Evolutionary conservation across 2,329 filamentous ascomycete genomes (phyloP).

Genomic region (Fusarium sp.): DNA sequence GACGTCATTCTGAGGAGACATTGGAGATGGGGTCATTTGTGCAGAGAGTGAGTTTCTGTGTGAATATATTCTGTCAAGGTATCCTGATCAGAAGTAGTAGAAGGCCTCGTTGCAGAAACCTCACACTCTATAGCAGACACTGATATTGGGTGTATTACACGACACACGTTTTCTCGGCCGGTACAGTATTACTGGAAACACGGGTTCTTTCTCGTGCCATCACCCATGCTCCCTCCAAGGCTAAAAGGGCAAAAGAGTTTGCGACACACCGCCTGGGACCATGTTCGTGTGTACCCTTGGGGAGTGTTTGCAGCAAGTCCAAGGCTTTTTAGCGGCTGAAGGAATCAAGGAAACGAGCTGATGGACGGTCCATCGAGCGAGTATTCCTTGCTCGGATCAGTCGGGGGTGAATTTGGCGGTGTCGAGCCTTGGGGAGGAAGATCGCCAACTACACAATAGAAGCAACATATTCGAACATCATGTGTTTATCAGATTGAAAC

Average conservation of each 20-base stretch:
- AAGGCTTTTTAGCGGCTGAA: slow-evolving; percentile 38
- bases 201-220: slow-evolving; percentile 36
- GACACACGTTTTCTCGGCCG: slow-evolving; percentile 41
- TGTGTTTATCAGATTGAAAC: neutral
- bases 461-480: neutral
- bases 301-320: slow-evolving; percentile 46
- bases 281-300: slow-evolving; percentile 41
- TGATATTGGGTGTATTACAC: slow-evolving; percentile 31
- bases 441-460: neutral
- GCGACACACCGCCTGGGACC: slow-evolving; percentile 45
- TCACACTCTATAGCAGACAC: slow-evolving; percentile 22
- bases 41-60: slow-evolving; percentile 5
- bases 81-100: slow-evolving; percentile 26
- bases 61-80: neutral
- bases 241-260: slow-evolving; percentile 31
- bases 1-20: slow-evolving; percentile 38
- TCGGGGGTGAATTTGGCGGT: slow-evolving; percentile 26
- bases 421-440: slow-evolving; percentile 2
- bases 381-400: slow-evolving; percentile 26
- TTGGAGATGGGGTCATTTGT: slow-evolving; percentile 27
- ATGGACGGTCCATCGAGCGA: slow-evolving; percentile 21
- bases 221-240: slow-evolving; percentile 25
- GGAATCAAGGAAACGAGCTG: slow-evolving; percentile 36
- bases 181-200: slow-evolving; percentile 36
- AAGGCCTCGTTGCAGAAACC: slow-evolving; percentile 30